A percentile compares a stretch with the other conserved stretches of the same genome.
Evolutionary conservation across 1,139 yeast genomes (phyloP).

Genomic region (Suhomyces panamericanus): DNA sequence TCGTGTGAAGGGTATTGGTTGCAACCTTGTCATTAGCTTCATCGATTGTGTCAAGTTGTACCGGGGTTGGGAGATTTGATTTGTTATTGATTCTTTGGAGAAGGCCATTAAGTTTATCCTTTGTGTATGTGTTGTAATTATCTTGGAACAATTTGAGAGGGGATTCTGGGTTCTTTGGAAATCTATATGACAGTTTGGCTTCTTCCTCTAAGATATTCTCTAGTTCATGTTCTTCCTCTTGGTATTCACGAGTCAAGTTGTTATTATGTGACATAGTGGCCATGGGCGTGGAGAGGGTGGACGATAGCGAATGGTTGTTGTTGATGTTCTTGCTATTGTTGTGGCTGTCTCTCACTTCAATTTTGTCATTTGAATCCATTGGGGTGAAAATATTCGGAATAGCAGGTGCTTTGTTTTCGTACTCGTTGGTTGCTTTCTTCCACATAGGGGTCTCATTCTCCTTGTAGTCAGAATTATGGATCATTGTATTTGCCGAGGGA

Average conservation of each 20-base stretch:
- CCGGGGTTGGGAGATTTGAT: conserved; percentile 18
- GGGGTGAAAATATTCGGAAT: conserved; percentile 36
- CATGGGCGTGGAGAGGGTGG: conserved; percentile 41
- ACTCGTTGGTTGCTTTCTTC: conserved; percentile 35
- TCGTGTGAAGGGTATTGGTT: conserved; percentile 1
- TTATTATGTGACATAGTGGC: conserved; percentile 20
- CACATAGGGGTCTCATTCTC: conserved; percentile 37
- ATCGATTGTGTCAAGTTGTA: conserved; percentile 8
- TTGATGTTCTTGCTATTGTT: conserved; percentile 1
- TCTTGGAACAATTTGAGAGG: conserved; percentile 44
- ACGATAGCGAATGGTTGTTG: conserved; percentile 29
- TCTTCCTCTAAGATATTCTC: conserved; percentile 25
- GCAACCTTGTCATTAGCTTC: conserved; percentile 7
- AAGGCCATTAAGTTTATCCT: conserved; percentile 36
- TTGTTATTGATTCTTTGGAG: conserved; percentile 29
- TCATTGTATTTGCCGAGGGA: conserved; percentile 35
- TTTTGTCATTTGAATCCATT: conserved; percentile 16
- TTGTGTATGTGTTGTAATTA: conserved; percentile 45
- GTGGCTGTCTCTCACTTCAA: conserved; percentile 10
- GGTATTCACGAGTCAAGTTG: conserved; percentile 13
- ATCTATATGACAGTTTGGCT: conserved; percentile 17
- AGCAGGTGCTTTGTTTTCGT: conserved; percentile 30
- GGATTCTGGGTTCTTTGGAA: conserved; percentile 28
- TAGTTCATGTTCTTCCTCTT: conserved; percentile 24
- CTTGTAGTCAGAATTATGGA: conserved; percentile 31